Conservation (phyloP, 164 flowering plant species). For the Piper longum region DNA sequence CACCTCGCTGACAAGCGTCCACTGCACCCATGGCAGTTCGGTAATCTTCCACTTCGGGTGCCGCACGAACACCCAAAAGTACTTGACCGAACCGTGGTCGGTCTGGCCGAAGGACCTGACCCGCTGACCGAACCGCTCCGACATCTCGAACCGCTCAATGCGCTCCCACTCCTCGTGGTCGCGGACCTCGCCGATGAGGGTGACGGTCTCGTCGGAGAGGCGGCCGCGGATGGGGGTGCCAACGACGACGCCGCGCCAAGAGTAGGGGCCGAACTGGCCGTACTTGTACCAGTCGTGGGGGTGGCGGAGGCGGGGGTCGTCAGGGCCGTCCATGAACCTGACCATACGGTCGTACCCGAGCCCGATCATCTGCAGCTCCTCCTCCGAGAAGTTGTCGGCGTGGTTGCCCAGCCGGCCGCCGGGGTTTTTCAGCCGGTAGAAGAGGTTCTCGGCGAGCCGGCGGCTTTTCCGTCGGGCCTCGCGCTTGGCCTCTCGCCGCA, state of each 20-base stretch:
- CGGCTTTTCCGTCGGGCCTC: conserved; percentile 37
- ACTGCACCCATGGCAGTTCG: conserved; percentile 85
- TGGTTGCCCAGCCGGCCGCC: conserved; percentile 40
- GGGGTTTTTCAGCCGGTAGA: conserved; percentile 71
- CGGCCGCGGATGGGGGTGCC: conserved; percentile 79
- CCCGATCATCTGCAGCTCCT: conserved; percentile 71
- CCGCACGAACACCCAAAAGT: conserved; percentile 83
- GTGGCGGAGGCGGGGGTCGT: conserved; percentile 73
- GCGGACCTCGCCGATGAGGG: conserved; percentile 45
- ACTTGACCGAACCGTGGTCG: conserved; percentile 32
- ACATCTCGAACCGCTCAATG: conserved; percentile 76
- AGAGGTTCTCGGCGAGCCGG: conserved; percentile 54
- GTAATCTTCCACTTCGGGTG: conserved; percentile 72
- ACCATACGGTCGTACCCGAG: conserved; percentile 88
- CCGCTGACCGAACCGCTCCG: conserved; percentile 34
- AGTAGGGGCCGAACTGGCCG: conserved; percentile 82
- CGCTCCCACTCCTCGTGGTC: conserved; percentile 87
- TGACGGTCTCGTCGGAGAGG: conserved; percentile 55
- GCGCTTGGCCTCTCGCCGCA: conserved; percentile 47
- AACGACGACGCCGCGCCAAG: conserved; percentile 81
- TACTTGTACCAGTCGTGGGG: conserved; percentile 96
- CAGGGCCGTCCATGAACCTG: conserved; percentile 73
- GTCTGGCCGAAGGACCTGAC: conserved; percentile 27
- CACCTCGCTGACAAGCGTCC: conserved; percentile 76
- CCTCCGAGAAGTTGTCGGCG: conserved; percentile 68